A percentile compares a stretch with the other conserved stretches of the same genome.
phyloP scores from a whole-genome alignment of 139 green algal species.

The Nannochloris sp. region DNA sequence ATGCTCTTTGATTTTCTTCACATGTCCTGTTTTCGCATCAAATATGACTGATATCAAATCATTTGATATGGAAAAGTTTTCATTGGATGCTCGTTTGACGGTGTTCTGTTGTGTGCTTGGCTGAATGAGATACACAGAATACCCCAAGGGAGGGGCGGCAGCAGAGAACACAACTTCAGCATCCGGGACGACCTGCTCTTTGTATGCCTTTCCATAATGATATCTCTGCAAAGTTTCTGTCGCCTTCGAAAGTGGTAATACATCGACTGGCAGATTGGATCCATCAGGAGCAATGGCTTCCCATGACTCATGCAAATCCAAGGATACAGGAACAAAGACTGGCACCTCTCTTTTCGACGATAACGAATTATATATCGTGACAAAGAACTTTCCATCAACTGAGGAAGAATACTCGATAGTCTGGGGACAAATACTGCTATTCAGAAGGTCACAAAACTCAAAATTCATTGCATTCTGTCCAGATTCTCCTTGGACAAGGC shows the following conservation, averaged over 20 bases:
- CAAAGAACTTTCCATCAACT: conserved; percentile 26
- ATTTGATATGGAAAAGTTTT: conserved; percentile 12
- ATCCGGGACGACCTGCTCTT: conserved; percentile 2
- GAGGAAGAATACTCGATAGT: conserved; percentile 28
- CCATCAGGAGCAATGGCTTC: conserved; percentile 33
- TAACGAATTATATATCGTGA: conserved; percentile 72
- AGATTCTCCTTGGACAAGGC: conserved; percentile 10
- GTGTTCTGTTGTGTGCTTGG: neutral
- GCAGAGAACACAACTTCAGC: conserved; percentile 42
- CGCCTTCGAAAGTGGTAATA: conserved; percentile 24
- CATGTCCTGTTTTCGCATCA: conserved; percentile 10
- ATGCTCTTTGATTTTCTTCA: neutral
- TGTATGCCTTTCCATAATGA: conserved; percentile 8
- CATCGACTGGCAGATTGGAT: conserved; percentile 22
- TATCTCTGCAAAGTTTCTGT: conserved; percentile 36
- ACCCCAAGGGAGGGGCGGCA: conserved; percentile 46
- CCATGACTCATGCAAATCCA: conserved; percentile 14
- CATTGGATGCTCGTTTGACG: neutral
- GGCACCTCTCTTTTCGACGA: conserved; percentile 42
- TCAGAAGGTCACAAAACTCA: conserved; percentile 42
- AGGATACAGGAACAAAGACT: conserved; percentile 52
- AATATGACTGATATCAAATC: conserved; percentile 20
- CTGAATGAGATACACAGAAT: conserved; percentile 27
- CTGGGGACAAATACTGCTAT: conserved; percentile 47
- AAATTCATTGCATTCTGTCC: conserved; percentile 8